A percentile compares a stretch with the other conserved stretches of the same genome.
These are phyloP conservation scores for Mycena indigotica DNA, from an alignment of 768 basidiomycete genomes.

Conservation along the genomic window DNA sequence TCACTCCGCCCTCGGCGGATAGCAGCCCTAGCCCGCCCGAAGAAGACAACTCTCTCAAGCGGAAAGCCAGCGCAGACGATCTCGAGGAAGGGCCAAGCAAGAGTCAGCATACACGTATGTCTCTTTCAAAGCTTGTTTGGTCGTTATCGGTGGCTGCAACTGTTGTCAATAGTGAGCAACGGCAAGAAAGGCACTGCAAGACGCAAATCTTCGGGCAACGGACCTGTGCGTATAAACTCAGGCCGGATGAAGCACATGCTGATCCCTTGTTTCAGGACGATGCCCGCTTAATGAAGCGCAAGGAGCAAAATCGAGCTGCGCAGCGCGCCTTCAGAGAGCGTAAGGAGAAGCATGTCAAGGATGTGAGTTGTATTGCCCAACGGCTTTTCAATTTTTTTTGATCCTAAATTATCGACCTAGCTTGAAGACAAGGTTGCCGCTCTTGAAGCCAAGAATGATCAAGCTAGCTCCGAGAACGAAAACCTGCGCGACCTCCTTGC, in stretches of 20 bases:
- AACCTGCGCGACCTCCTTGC: slow-evolving; percentile 85
- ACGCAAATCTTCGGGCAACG: slow-evolving; percentile 41
- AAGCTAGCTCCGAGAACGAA: slow-evolving; percentile 76
- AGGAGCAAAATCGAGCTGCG: slow-evolving; percentile 96
- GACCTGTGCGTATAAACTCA: too few species aligned
- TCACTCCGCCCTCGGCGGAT: slow-evolving; percentile 70
- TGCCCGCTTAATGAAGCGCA: slow-evolving; percentile 77
- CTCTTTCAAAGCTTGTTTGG: slow-evolving; percentile 2
- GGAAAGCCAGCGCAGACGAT: slow-evolving; percentile 73
- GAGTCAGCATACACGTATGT: slow-evolving; percentile 61
- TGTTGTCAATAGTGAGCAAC: slow-evolving; percentile 17
- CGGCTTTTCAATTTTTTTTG: slow-evolving; percentile 4
- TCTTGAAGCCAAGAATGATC: slow-evolving; percentile 81
- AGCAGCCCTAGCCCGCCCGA: slow-evolving; percentile 76
- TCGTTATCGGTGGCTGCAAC: background rate
- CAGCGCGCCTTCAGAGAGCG: slow-evolving; percentile 97
- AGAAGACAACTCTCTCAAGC: slow-evolving; percentile 60
- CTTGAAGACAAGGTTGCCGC: slow-evolving; percentile 89
- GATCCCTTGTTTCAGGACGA: slow-evolving; percentile 56
- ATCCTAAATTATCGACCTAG: slow-evolving; percentile 39
- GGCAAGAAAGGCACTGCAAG: slow-evolving; percentile 30
- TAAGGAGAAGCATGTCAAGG: slow-evolving; percentile 96
- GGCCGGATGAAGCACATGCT: too few species aligned
- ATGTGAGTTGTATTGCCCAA: slow-evolving; percentile 57
- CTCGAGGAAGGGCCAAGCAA: slow-evolving; percentile 64